A percentile compares a stretch with the other conserved stretches of the same genome.
Evolutionary conservation across 1,139 yeast genomes (phyloP).

Genomic region (Saccharomyces pastorianus): DNA sequence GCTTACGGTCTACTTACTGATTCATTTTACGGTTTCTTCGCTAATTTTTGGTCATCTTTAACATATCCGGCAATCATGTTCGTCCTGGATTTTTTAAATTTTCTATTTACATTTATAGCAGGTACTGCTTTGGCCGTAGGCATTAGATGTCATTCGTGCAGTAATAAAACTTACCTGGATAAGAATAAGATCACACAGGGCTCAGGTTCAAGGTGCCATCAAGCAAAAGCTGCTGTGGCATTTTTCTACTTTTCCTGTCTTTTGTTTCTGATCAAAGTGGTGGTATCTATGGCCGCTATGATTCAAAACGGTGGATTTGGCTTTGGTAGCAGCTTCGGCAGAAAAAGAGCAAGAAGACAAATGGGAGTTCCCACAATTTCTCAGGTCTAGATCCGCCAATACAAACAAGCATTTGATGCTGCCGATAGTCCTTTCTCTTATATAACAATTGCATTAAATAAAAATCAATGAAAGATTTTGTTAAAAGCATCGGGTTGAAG

Average conservation of each 20-base stretch:
- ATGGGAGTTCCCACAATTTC: constrained; percentile 86
- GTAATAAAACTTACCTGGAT: constrained; percentile 55
- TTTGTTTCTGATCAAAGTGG: constrained; percentile 60
- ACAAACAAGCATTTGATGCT: background rate
- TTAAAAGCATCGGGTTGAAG: background rate
- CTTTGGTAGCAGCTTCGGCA: constrained; percentile 27
- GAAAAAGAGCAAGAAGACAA: constrained; percentile 47
- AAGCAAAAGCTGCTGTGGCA: constrained; percentile 86
- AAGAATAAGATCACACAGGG: constrained; percentile 68
- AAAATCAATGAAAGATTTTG: background rate
- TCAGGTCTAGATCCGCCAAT: constrained; percentile 45
- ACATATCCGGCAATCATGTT: constrained; percentile 83
- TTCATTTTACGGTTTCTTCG: constrained; percentile 67
- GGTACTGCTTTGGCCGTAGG: constrained; percentile 92
- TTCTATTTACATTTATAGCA: constrained; percentile 87
- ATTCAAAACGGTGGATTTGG: constrained; percentile 72
- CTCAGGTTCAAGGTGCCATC: constrained; percentile 76
- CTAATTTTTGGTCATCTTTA: constrained; percentile 67
- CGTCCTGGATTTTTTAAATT: constrained; percentile 73
- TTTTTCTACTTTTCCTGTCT: constrained; percentile 84
- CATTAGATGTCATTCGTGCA: constrained; percentile 78
- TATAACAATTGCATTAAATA: background rate
- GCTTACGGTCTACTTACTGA: constrained; percentile 80
- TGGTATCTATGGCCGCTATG: constrained; percentile 52
- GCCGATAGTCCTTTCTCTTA: background rate